Conservation (phyloP, 495 filamentous ascomycete species). For the Xylaria nigripes region DNA sequence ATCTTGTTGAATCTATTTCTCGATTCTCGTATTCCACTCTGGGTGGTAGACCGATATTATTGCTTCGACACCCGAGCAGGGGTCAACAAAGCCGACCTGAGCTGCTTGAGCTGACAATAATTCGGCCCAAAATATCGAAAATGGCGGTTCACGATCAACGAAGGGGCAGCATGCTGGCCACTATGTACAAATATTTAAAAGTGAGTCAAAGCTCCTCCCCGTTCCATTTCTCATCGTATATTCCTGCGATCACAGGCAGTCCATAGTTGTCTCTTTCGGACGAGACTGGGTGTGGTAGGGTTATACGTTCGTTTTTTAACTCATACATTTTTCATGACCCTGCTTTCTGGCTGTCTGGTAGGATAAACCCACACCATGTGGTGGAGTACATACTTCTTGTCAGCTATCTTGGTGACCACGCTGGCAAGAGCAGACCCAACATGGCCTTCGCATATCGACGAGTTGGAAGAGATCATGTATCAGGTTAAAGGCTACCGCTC, state of each 20-base stretch:
- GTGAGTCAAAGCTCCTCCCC: neutral
- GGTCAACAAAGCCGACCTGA: neutral
- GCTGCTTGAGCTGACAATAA: neutral
- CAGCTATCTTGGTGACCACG: constrained; percentile 11
- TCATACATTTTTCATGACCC: constrained; percentile 2
- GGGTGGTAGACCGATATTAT: neutral
- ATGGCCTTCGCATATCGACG: constrained; percentile 52
- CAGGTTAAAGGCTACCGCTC: constrained; percentile 46
- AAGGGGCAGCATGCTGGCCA: neutral
- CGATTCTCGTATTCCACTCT: constrained; percentile 7
- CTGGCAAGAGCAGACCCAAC: constrained; percentile 39
- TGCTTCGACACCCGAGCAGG: constrained; percentile 1
- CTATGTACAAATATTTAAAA: neutral
- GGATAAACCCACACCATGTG: constrained; percentile 6
- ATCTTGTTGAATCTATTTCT: constrained; percentile 1
- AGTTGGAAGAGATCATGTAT: constrained; percentile 57
- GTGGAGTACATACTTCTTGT: constrained; percentile 11
- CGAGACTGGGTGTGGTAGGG: neutral
- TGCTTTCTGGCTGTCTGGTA: neutral
- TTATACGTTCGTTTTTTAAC: constrained; percentile 1
- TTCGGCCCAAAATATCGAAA: neutral
- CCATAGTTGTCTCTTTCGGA: neutral
- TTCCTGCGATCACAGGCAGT: neutral
- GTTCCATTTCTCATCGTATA: neutral
- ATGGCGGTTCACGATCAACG: neutral